These are phyloP conservation scores for Trichoderma aggressivum DNA, from an alignment of 2,329 filamentous ascomycete species.

Conservation along the genomic window DNA sequence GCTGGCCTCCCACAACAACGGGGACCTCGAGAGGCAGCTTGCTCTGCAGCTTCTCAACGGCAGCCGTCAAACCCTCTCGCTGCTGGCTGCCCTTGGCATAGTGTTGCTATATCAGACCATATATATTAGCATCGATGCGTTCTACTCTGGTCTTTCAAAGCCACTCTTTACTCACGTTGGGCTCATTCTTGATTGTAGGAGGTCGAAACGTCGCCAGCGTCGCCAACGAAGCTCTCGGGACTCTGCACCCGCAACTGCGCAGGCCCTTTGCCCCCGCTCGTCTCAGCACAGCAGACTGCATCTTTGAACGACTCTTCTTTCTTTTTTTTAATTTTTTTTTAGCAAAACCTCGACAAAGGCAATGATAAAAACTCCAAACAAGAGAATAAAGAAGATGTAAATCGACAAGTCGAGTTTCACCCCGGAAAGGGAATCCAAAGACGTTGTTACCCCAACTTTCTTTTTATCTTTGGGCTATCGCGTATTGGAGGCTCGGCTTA, in stretches of 20 bases:
- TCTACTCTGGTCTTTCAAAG: neutral
- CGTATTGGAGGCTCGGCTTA: conserved; percentile 15
- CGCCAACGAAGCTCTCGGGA: conserved; percentile 38
- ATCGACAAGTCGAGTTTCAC: neutral
- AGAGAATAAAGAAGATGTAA: neutral
- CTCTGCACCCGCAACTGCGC: conserved; percentile 28
- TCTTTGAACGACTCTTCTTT: conserved; percentile 17
- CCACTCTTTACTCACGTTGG: conserved; percentile 68
- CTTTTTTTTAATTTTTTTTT: neutral
- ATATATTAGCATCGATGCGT: neutral
- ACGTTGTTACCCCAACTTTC: neutral
- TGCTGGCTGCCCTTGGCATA: conserved; percentile 82
- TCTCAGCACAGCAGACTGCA: conserved; percentile 36
- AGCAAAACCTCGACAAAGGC: neutral
- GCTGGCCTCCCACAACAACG: conserved; percentile 76
- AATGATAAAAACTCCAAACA: neutral
- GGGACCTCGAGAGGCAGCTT: conserved; percentile 74
- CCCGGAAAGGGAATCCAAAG: neutral
- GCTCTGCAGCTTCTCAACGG: conserved; percentile 66
- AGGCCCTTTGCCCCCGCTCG: conserved; percentile 33
- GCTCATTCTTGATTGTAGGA: conserved; percentile 84
- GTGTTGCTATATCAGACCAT: conserved; percentile 62
- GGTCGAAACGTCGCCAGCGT: conserved; percentile 83
- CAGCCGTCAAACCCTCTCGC: conserved; percentile 70
- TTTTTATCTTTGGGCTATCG: neutral